Evolutionary conservation across 1,284 basidiomycete species (phyloP).

Genomic region (Tremellales sp.): DNA sequence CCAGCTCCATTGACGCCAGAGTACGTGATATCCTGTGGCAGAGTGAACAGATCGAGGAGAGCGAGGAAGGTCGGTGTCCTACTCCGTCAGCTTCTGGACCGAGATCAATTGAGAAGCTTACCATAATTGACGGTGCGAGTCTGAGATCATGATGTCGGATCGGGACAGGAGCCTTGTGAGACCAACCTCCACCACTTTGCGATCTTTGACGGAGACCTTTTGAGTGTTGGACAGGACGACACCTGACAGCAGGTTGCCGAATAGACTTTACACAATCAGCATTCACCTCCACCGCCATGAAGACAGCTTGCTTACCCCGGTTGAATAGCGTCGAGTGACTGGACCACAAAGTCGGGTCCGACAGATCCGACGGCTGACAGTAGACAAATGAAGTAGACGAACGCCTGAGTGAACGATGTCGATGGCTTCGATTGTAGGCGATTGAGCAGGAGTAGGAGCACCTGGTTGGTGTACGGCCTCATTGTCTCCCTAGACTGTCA

Average conservation of each 20-base stretch:
- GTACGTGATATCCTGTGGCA: constrained; percentile 62
- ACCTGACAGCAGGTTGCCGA: constrained; percentile 73
- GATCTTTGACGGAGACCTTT: constrained; percentile 73
- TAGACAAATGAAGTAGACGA: constrained; percentile 74
- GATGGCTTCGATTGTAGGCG: constrained; percentile 86
- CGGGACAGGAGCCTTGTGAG: constrained; percentile 73
- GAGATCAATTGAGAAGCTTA: constrained; percentile 44
- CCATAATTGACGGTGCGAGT: constrained; percentile 66
- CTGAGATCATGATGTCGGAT: constrained; percentile 63
- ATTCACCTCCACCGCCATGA: neutral
- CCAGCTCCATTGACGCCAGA: constrained; percentile 49
- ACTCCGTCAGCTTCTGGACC: neutral
- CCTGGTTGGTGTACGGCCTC: constrained; percentile 68
- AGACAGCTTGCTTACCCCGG: constrained; percentile 59
- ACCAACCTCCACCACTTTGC: constrained; percentile 81
- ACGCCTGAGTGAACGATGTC: constrained; percentile 78
- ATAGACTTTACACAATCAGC: constrained; percentile 58
- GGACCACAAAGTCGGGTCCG: constrained; percentile 75
- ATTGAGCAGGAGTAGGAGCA: constrained; percentile 77
- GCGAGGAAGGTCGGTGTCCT: constrained; percentile 68
- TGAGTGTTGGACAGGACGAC: constrained; percentile 78
- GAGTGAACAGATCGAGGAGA: constrained; percentile 70
- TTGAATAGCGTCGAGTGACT: constrained; percentile 77
- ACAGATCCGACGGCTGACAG: constrained; percentile 69
- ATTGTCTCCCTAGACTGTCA: constrained; percentile 58